Conservation (phyloP, 2,329 filamentous ascomycete species). For the Aspergillus aculeatus region DNA sequence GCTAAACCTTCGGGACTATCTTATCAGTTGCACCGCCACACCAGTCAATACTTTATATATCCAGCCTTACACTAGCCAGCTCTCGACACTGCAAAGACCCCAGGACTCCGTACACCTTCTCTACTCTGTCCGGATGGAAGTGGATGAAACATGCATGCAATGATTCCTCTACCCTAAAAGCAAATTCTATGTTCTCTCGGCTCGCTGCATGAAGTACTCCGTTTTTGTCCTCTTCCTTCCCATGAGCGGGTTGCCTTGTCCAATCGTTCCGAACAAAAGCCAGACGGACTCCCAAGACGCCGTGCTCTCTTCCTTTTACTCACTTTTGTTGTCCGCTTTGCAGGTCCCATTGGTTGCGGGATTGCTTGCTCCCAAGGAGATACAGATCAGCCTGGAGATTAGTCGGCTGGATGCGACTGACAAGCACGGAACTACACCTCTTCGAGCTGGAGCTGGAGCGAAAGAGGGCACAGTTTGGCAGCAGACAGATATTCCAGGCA, state of each 20-base stretch:
- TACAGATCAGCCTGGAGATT: no score
- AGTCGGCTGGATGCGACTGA: not conserved
- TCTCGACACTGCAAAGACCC: no score
- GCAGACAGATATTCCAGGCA: no score
- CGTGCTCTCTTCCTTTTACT: conserved; percentile 24
- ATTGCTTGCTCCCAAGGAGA: not conserved
- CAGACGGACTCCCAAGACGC: conserved; percentile 37
- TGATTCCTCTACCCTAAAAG: not conserved
- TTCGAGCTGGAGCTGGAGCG: no score
- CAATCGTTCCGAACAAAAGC: conserved; percentile 26
- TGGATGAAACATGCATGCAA: not conserved
- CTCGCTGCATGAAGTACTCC: not conserved
- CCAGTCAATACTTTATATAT: no score
- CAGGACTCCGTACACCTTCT: no score
- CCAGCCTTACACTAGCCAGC: no score
- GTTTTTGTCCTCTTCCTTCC: conserved; percentile 6
- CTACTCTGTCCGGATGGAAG: no score
- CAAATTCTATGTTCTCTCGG: not conserved
- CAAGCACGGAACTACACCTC: not conserved
- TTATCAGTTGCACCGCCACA: no score
- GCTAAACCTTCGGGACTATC: no score
- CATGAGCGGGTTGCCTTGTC: conserved; percentile 12
- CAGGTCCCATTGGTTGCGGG: not conserved
- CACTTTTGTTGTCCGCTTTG: not conserved
- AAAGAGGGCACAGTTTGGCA: not conserved